Evolutionary conservation across 2,329 filamentous ascomycete species (phyloP).

Genomic region (Rhinocladiella mackenziei): DNA sequence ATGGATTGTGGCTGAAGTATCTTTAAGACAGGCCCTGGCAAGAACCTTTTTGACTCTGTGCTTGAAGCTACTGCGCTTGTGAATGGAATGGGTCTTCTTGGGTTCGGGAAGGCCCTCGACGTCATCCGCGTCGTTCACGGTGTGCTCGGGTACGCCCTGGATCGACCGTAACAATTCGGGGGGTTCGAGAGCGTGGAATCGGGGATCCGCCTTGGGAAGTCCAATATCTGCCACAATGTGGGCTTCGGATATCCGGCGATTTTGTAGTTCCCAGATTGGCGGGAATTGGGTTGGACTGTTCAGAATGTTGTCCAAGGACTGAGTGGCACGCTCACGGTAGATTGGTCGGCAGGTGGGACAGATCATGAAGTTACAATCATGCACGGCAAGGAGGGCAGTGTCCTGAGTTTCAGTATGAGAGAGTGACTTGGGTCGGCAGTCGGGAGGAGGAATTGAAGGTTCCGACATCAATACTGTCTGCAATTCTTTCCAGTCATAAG

Average conservation of each 20-base stretch:
- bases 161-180: conserved; percentile 5
- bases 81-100: conserved; percentile 9
- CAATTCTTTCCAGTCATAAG: conserved; percentile 25
- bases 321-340: conserved; percentile 36
- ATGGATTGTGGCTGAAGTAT: neutral
- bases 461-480: conserved; percentile 22
- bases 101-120: neutral
- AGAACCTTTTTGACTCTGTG: conserved; percentile 21
- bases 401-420: neutral
- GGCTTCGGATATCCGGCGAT: conserved; percentile 32
- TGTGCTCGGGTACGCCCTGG: conserved; percentile 5
- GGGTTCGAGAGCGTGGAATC: conserved; percentile 9
- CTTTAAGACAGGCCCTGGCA: conserved; percentile 14
- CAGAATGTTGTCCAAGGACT: conserved; percentile 36
- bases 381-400: neutral
- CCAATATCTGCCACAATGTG: conserved; percentile 27
- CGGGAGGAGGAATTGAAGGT: conserved; percentile 10
- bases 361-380: conserved; percentile 43
- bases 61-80: conserved; percentile 21
- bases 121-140: neutral
- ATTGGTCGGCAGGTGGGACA: conserved; percentile 51
- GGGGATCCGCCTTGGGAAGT: neutral
- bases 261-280: conserved; percentile 32
- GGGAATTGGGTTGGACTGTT: conserved; percentile 35
- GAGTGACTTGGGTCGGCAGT: conserved; percentile 2